A percentile compares a stretch with the other conserved stretches of the same genome.
Evolutionary conservation across 2,329 filamentous ascomycete genomes (phyloP).

Genomic region (Nemania sp.): DNA sequence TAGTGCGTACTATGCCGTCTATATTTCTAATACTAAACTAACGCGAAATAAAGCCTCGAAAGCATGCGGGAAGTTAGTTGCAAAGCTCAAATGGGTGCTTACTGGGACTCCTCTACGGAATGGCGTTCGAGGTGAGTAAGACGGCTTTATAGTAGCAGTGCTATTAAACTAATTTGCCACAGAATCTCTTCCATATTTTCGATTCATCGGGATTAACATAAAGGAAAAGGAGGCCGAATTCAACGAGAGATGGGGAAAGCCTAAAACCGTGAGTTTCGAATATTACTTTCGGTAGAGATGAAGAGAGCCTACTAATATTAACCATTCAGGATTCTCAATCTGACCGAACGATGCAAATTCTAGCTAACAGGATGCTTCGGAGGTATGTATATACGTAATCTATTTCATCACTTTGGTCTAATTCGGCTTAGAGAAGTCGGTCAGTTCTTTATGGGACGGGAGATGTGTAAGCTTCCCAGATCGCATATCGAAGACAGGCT

Average conservation of each 20-base stretch:
- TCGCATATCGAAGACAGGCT: slow-evolving; percentile 1
- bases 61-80: slow-evolving; percentile 31
- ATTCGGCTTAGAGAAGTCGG: slow-evolving; percentile 26
- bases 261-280: slow-evolving; percentile 16
- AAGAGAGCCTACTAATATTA: neutral
- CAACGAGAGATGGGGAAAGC: slow-evolving; percentile 8
- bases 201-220: slow-evolving; percentile 31
- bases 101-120: slow-evolving; percentile 37
- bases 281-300: neutral
- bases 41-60: slow-evolving; percentile 30
- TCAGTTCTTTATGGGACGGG: slow-evolving; percentile 28
- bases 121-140: slow-evolving; percentile 13
- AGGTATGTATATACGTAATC: slow-evolving; percentile 31
- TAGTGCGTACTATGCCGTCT: slow-evolving; percentile 20
- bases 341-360: slow-evolving; percentile 24
- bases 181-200: slow-evolving; percentile 37
- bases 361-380: slow-evolving; percentile 30
- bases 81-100: slow-evolving; percentile 32
- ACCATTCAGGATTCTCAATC: neutral
- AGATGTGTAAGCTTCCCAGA: slow-evolving; percentile 31
- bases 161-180: slow-evolving; percentile 3
- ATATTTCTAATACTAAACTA: neutral
- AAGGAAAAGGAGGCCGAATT: neutral
- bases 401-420: neutral
- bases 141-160: neutral